Evolutionary conservation across 2,329 filamentous ascomycete species (phyloP).

Genomic region (Neofusicoccum kwambonambiense): DNA sequence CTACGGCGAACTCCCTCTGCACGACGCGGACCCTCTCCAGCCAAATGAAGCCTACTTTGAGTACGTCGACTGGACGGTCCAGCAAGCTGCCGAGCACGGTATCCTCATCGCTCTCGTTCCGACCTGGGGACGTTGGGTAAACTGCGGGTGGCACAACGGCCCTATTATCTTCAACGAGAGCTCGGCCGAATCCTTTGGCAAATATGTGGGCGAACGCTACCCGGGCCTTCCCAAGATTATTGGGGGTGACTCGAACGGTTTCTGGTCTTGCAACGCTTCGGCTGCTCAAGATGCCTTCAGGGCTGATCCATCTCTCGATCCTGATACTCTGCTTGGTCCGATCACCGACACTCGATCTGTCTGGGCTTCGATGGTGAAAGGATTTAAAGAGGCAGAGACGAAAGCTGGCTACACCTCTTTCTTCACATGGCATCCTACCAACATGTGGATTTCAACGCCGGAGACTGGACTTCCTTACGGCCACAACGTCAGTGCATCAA

Average conservation of each 20-base stretch:
- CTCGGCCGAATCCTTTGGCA: background rate
- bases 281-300: background rate
- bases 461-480: background rate
- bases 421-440: background rate
- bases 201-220: background rate
- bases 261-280: background rate
- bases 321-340: background rate
- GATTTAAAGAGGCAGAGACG: background rate
- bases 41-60: background rate
- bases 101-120: slow-evolving; percentile 9
- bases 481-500: background rate
- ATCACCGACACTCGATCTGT: background rate
- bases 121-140: slow-evolving; percentile 7
- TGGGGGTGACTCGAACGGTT: background rate
- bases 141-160: background rate
- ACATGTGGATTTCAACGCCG: background rate
- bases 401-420: background rate
- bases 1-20: background rate
- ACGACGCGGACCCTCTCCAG: background rate
- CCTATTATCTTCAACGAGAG: background rate
- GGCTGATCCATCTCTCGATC: background rate
- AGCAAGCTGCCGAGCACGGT: background rate
- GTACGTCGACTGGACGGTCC: background rate
- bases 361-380: background rate
- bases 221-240: slow-evolving; percentile 3